These are phyloP conservation scores for Nakazawaea wyomingensis DNA, from an alignment of 805 yeast genomes.

Conservation along the genomic window DNA sequence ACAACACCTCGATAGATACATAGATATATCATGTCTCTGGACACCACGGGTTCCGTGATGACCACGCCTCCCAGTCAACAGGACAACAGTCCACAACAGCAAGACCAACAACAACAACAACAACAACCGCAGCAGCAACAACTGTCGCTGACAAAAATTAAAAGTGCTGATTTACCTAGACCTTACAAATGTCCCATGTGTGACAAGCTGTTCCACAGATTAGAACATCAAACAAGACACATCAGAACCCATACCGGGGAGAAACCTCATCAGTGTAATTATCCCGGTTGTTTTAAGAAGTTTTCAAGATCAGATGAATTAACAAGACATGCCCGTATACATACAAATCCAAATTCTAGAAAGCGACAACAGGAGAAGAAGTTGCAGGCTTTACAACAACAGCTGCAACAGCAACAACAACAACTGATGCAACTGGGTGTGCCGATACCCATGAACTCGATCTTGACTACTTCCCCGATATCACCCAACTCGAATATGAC, in stretches of 20 bases:
- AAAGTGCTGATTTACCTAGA: constrained; percentile 30
- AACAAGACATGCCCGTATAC: constrained; percentile 81
- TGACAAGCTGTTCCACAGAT: constrained; percentile 77
- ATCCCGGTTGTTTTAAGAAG: constrained; percentile 77
- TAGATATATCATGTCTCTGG: not conserved
- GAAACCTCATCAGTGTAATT: constrained; percentile 81
- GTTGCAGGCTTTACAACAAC: constrained; percentile 13
- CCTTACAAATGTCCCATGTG: constrained; percentile 87
- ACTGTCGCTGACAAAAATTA: constrained; percentile 1
- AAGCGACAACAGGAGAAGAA: constrained; percentile 23
- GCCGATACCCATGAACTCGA: constrained; percentile 13
- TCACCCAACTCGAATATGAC: constrained; percentile 23
- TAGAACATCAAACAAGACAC: constrained; percentile 90
- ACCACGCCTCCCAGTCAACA: too few relatives aligned
- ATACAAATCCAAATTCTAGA: constrained; percentile 50
- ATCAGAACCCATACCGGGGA: constrained; percentile 92
- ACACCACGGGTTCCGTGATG: not conserved
- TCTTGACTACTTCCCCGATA: constrained; percentile 20
- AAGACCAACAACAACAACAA: not conserved
- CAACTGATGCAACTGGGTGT: constrained; percentile 14
- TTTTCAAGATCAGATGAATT: constrained; percentile 81
- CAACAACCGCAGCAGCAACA: constrained; percentile 1
- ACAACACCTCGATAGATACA: not conserved
- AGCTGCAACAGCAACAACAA: constrained; percentile 11
- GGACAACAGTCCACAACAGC: too few relatives aligned